Percentiles rank a stretch among this genome's conserved stretches.
Evolutionary conservation across 306 rosid genomes (phyloP).

Genomic region (Vigna trinervia): DNA sequence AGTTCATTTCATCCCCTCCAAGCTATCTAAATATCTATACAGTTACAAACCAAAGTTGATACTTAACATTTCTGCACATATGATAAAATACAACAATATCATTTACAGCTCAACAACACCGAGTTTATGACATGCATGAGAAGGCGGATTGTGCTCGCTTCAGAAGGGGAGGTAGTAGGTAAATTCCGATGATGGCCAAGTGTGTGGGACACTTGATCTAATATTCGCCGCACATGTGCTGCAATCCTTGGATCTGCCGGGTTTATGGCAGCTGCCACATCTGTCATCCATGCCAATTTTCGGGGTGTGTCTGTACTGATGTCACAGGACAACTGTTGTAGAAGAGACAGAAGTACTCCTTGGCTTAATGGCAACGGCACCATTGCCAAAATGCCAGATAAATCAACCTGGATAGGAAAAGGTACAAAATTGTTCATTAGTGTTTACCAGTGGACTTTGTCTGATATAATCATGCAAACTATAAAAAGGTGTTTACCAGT

Average conservation of each 20-base stretch:
- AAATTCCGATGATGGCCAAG: constrained; percentile 59
- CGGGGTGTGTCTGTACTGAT: constrained; percentile 53
- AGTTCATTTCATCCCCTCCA: constrained; percentile 41
- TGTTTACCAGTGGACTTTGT: not conserved
- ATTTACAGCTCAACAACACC: constrained; percentile 71
- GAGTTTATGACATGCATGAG: constrained; percentile 80
- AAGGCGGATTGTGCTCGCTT: constrained; percentile 63
- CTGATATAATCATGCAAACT: constrained; percentile 25
- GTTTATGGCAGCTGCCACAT: constrained; percentile 65
- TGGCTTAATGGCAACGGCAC: constrained; percentile 74
- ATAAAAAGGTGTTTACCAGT: constrained; percentile 24
- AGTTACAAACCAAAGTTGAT: constrained; percentile 42
- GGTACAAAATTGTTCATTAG: constrained; percentile 22
- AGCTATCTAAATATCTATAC: constrained; percentile 54
- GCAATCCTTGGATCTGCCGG: constrained; percentile 65
- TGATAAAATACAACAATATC: constrained; percentile 42
- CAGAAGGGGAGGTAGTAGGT: constrained; percentile 58
- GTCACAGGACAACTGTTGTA: constrained; percentile 71
- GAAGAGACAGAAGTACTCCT: constrained; percentile 77
- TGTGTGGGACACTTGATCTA: constrained; percentile 63
- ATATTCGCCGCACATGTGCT: constrained; percentile 54
- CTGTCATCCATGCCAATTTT: constrained; percentile 76
- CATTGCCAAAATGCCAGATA: constrained; percentile 56
- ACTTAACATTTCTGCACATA: constrained; percentile 47
- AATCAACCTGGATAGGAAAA: constrained; percentile 64